Percentiles rank a stretch among this genome's conserved stretches.
These are phyloP conservation scores for Babesia sp. DNA, from an alignment of 169 alveolate species.

Conservation along the genomic window DNA sequence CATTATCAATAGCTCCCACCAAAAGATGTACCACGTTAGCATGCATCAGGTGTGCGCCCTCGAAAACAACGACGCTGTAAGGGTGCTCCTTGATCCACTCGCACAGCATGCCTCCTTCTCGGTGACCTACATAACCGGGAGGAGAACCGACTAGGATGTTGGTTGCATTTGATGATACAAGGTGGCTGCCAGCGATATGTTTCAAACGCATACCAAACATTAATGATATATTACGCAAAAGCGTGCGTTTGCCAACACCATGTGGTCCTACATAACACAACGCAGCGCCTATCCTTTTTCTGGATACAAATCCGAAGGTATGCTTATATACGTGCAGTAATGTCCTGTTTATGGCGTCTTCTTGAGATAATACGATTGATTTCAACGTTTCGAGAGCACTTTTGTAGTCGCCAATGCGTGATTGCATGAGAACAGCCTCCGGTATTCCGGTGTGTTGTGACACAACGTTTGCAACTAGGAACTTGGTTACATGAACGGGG, in stretches of 20 bases:
- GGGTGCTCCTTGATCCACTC: conserved; percentile 52
- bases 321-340: conserved; percentile 3
- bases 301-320: conserved; percentile 53
- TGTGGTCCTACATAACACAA: conserved; percentile 69
- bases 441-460: conserved; percentile 84
- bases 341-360: conserved; percentile 63
- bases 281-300: conserved; percentile 66
- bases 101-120: conserved; percentile 77
- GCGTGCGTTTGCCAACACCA: conserved; percentile 69
- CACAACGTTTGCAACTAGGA: conserved; percentile 73
- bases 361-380: conserved; percentile 75
- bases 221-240: conserved; percentile 5
- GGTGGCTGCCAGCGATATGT: conserved; percentile 4
- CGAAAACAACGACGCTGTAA: conserved; percentile 8
- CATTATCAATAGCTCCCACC: conserved; percentile 18
- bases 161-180: conserved; percentile 8
- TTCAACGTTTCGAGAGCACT: conserved; percentile 67
- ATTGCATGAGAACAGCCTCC: conserved; percentile 67
- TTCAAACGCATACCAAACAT: conserved; percentile 49
- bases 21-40: conserved; percentile 2
- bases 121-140: conserved; percentile 81
- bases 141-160: conserved; percentile 54
- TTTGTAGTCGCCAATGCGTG: conserved; percentile 63
- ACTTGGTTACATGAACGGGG: conserved; percentile 62
- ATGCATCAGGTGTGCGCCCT: conserved; percentile 13